These are phyloP conservation scores for Zymoseptoria pseudotritici DNA, from an alignment of 2,329 filamentous ascomycete species.

Conservation along the genomic window DNA sequence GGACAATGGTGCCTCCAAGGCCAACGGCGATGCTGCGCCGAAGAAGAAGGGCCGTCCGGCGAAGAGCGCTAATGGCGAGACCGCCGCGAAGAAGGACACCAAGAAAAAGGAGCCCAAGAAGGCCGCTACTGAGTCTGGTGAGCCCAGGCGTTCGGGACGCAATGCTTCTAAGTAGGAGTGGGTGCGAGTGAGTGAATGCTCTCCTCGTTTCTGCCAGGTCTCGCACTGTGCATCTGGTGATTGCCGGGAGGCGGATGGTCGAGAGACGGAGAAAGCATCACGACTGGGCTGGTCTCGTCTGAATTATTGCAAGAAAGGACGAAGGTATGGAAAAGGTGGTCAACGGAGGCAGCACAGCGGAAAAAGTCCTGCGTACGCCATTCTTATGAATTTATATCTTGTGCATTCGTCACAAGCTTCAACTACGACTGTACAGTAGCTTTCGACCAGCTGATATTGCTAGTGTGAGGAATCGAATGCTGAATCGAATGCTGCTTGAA, in stretches of 20 bases:
- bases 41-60: constrained; percentile 37
- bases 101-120: constrained; percentile 43
- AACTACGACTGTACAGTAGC: background rate
- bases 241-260: background rate
- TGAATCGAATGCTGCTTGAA: background rate
- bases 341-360: background rate
- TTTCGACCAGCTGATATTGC: background rate
- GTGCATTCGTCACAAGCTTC: background rate
- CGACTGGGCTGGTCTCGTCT: background rate
- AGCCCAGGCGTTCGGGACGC: constrained; percentile 41
- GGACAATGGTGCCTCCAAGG: constrained; percentile 31
- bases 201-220: background rate
- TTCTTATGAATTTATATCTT: background rate
- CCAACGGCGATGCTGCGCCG: constrained; percentile 20
- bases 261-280: background rate
- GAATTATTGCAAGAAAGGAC: background rate
- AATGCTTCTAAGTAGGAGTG: constrained; percentile 24
- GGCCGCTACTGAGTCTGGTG: constrained; percentile 42
- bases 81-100: constrained; percentile 28
- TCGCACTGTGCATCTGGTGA: background rate
- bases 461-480: background rate
- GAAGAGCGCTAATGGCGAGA: constrained; percentile 24
- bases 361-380: background rate
- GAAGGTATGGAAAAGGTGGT: background rate
- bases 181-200: background rate